Conservation (phyloP, 2,329 filamentous ascomycete genomes). For the Plectosphaerella plurivora region DNA sequence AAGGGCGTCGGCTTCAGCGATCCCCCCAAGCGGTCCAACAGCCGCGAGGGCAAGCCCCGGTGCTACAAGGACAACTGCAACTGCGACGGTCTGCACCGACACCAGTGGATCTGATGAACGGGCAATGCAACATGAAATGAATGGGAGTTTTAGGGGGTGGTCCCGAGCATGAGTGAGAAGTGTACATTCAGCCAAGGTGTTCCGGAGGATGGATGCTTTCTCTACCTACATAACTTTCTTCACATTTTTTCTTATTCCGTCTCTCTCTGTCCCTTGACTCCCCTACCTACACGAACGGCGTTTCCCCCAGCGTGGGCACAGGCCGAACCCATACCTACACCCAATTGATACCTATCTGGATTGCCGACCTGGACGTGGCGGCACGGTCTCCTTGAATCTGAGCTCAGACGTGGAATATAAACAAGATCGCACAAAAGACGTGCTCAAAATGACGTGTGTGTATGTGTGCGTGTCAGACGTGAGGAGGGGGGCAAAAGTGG, state of each 20-base stretch:
- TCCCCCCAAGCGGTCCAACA: conserved; percentile 6
- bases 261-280: conserved; percentile 17
- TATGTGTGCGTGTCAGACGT: no score
- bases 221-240: neutral
- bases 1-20: conserved; percentile 36
- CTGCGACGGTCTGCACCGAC: conserved; percentile 13
- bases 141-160: neutral
- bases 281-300: no score
- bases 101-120: conserved; percentile 24
- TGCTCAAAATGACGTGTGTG: no score
- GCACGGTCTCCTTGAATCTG: no score
- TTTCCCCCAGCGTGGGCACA: no score
- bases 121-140: neutral
- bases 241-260: neutral
- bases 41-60: conserved; percentile 6
- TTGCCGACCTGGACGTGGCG: no score
- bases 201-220: conserved; percentile 2
- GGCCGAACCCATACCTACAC: no score
- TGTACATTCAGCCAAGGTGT: conserved; percentile 5
- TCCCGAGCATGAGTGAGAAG: neutral
- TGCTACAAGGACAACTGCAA: conserved; percentile 12
- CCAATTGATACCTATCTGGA: no score
- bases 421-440: no score
- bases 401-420: no score
- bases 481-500: no score